Evolutionary conservation across 257 asterid genomes (phyloP), one percentile per base, ranked within the genome.

Genomic region (Solanum boliviense): DNA sequence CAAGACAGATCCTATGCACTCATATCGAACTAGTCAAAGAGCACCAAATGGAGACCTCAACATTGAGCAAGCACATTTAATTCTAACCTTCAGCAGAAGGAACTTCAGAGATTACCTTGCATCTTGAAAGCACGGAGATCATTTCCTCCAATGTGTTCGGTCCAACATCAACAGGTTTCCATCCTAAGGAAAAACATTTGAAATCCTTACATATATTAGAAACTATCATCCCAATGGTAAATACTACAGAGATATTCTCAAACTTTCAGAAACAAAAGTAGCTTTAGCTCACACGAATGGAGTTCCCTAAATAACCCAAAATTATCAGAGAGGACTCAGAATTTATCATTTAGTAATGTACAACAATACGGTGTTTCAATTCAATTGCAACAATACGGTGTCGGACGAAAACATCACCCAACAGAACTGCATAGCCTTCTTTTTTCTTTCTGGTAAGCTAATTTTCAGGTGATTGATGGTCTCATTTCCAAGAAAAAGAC

Each of bases 81-180:
- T 48, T 48, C 18, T 29, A 48, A 13, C 29, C 29, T 18, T 29
- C 70, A 18, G 29, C 44, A 18, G 6, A 18, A 29, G 70, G 70
- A 82, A 48, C 29, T 48, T 48, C 86, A 82, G 44, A 41, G 83
- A 32, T 70, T 88, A 95, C 99, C 99, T 94, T 92, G 93, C 95
- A 95, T 85, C 88, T 88, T 84, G 94, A 93, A 89, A 95, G 95
- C 76, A 89, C 75, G 87, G 73, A 9, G 82, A 88, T 75, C 88
- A 97, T 92, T 78, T 93, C 95, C 90, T 92, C 93, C 89, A 95
- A 92, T 11, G 99, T 94, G 74, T 86, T 87, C 60, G 98, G 98
- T 88, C 99, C 99, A 88, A 97, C 90, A 91, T 97, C 99, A 91
- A 92, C 91, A 70, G 99, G 98, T 90, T 87, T 92, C 98, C 97